Evolutionary conservation across 2,329 filamentous ascomycete species (phyloP).

Genomic region (Thielaviopsis cerberus): DNA sequence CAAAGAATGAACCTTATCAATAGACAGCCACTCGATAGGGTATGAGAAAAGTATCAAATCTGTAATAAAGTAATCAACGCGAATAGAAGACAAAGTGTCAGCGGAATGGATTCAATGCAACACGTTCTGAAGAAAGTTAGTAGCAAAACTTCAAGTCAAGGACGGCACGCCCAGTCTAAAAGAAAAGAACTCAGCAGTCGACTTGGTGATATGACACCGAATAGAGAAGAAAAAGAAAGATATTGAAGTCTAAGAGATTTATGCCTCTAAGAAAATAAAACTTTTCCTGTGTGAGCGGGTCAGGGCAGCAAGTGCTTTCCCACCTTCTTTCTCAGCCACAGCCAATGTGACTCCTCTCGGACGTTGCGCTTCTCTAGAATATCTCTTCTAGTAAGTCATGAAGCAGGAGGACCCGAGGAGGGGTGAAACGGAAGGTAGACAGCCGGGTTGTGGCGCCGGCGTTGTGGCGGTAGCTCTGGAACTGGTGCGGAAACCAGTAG

Average conservation of each 20-base stretch:
- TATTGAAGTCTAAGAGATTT: background rate
- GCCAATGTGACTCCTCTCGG: background rate
- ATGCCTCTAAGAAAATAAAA: background rate
- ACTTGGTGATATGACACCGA: background rate
- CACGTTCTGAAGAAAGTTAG: background rate
- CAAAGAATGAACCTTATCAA: too few relatives aligned
- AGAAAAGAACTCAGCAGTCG: background rate
- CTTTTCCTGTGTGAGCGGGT: background rate
- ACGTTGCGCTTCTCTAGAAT: background rate
- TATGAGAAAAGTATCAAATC: too few relatives aligned
- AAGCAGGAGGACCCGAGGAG: background rate
- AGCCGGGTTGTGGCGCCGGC: background rate
- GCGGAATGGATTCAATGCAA: background rate
- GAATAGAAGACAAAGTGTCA: background rate
- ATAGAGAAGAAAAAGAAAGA: background rate
- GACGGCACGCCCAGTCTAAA: background rate
- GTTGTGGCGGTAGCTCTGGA: background rate
- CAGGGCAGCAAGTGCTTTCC: background rate
- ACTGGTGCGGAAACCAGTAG: background rate
- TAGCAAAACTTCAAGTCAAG: background rate
- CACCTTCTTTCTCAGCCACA: background rate
- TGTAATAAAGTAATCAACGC: too few relatives aligned
- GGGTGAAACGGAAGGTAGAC: background rate
- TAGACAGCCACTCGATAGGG: too few relatives aligned
- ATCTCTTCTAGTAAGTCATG: background rate